Evolutionary conservation across 495 filamentous ascomycete genomes (phyloP), one percentile per base, ranked within the genome.

Genomic region (Penicillium bialowiezense): DNA sequence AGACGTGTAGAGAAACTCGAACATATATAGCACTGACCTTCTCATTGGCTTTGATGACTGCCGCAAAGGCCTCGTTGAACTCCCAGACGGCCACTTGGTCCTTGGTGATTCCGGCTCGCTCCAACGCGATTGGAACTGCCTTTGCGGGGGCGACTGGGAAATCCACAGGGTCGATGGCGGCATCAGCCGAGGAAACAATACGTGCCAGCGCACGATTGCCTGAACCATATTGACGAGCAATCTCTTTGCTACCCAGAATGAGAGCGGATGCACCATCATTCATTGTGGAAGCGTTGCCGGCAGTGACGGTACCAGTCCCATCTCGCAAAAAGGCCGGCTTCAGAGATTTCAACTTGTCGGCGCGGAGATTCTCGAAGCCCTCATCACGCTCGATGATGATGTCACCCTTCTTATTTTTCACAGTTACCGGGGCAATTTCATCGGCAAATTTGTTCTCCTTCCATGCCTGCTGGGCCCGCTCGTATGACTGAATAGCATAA

Each of bases 31-130:
- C 19, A 55, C 66, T 68, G 60, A 87, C 88, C 83, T 93, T 88
- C 59, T 89, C 87, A 56, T 96, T 97, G 7, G 92, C 92, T 67
- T 91, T 91, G 68, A 96, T 95, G 12, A 97, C 92, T 0, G 88
- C 92, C 12, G 92, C 92, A 65, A 98, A 98, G 0, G 93, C 93
- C 65, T 98, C 93, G 67, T 98, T 98, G 70, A 98, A 93, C 67
- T 98, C 93, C 91, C 92, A 97, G 3, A 96, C 71, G 2, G 91
- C 84, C 17, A 98, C 88, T 56, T 98, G 86, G 19, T 93, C 84
- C 70, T 89, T 86, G 39, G 80, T 86, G 52, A 98, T 89, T 7
- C 92, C 91, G 2, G 93, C 93, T 44, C 90, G 81, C 62, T 87
- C 80, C 36, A 98, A 72, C n/a, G 89, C 91, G 57, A 95, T 83